A percentile compares a stretch with the other conserved stretches of the same genome.
Evolutionary conservation across 2,329 filamentous ascomycete genomes (phyloP).

Genomic region (Chaetomiaceae sp.): DNA sequence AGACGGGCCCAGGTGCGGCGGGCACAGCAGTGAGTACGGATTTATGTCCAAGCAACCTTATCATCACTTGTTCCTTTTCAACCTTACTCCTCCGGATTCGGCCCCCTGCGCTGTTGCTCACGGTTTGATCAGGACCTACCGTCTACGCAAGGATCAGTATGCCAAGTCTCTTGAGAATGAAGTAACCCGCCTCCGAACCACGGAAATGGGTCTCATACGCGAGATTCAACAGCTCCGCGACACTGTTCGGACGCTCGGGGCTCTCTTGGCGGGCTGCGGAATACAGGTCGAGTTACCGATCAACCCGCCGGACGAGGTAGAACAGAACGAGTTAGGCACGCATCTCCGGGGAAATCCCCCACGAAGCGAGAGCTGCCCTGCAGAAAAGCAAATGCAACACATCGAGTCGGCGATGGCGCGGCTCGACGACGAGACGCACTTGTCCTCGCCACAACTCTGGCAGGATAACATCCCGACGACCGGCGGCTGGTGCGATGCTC

Average conservation of each 20-base stretch:
- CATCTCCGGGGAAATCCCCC: not conserved
- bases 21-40: constrained; percentile 28
- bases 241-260: constrained; percentile 13
- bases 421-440: too few relatives aligned
- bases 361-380: too few relatives aligned
- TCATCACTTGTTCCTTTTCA: not conserved
- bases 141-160: constrained; percentile 31
- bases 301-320: not conserved
- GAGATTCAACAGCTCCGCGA: constrained; percentile 21
- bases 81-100: too few relatives aligned
- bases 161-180: constrained; percentile 29
- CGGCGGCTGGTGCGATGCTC: too few relatives aligned
- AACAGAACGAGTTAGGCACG: not conserved
- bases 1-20: constrained; percentile 29
- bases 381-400: too few relatives aligned
- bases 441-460: not conserved
- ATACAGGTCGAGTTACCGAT: not conserved
- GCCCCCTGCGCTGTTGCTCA: not conserved
- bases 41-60: not conserved
- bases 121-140: constrained; percentile 26
- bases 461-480: not conserved
- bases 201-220: constrained; percentile 24
- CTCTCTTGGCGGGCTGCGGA: not conserved
- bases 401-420: too few relatives aligned
- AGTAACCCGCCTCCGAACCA: constrained; percentile 19